Percentiles rank a stretch among this genome's conserved stretches.
These are phyloP conservation scores for Collybiopsis luxurians DNA, from an alignment of 768 basidiomycete genomes.

Conservation along the genomic window DNA sequence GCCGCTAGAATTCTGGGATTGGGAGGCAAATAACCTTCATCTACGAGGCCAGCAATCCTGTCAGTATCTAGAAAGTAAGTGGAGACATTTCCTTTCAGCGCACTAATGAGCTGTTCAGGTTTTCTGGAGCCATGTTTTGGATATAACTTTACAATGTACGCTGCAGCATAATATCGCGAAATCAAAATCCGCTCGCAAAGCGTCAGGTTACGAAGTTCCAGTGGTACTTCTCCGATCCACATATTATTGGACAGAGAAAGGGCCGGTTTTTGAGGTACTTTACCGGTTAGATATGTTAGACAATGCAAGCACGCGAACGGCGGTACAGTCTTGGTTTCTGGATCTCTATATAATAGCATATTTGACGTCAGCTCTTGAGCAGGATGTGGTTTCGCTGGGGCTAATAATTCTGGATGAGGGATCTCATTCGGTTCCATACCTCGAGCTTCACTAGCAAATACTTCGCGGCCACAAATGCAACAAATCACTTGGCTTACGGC, in stretches of 20 bases:
- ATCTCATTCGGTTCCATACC: no score
- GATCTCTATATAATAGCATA: no score
- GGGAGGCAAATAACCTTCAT: constrained; percentile 31
- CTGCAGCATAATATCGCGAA: constrained; percentile 21
- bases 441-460: no score
- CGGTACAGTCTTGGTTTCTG: no score
- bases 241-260: constrained; percentile 9
- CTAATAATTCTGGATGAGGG: no score
- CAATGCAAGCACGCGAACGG: no score
- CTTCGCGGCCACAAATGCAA: no score
- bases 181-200: background rate
- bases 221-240: constrained; percentile 9
- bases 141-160: constrained; percentile 33
- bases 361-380: no score
- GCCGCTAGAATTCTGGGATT: constrained; percentile 23
- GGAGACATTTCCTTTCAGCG: constrained; percentile 33
- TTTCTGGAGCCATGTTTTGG: constrained; percentile 16
- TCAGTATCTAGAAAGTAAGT: constrained; percentile 24
- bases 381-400: no score
- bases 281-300: no score
- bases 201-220: background rate
- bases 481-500: no score
- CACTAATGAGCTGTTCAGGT: constrained; percentile 17
- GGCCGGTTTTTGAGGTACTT: no score
- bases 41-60: constrained; percentile 27